A percentile compares a stretch with the other conserved stretches of the same genome.
Evolutionary conservation across 805 yeast species (phyloP).

Genomic region (Monosporozyma yasuniensis): DNA sequence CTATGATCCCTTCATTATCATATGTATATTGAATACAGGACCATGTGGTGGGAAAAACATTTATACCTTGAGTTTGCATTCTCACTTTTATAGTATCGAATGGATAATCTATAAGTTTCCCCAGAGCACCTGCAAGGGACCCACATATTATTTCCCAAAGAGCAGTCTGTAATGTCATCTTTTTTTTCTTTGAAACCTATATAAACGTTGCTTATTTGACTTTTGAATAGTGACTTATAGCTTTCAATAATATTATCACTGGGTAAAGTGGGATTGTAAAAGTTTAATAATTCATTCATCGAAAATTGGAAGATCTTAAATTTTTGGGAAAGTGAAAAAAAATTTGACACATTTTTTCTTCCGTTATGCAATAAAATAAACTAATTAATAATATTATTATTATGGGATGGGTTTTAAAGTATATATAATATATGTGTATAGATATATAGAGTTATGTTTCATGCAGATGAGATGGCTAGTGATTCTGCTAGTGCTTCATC

Average conservation of each 20-base stretch:
- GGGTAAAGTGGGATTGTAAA: too few relatives aligned
- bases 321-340: too few relatives aligned
- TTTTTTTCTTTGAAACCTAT: neutral
- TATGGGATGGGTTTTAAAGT: neutral
- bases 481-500: neutral
- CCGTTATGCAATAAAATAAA: too few relatives aligned
- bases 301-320: too few relatives aligned
- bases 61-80: constrained; percentile 64
- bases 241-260: too few relatives aligned
- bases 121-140: constrained; percentile 62
- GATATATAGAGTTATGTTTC: neutral
- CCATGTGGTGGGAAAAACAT: constrained; percentile 47
- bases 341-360: too few relatives aligned
- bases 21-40: constrained; percentile 60
- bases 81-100: constrained; percentile 90
- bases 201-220: too few relatives aligned
- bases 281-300: too few relatives aligned
- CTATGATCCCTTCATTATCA: constrained; percentile 53
- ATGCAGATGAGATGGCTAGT: neutral
- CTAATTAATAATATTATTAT: too few relatives aligned
- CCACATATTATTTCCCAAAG: constrained; percentile 32
- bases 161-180: constrained; percentile 11
- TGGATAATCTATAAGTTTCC: constrained; percentile 82
- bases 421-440: too few relatives aligned
- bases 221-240: too few relatives aligned